Conservation (phyloP, 257 asterid species). For the Nemophila menziesii region DNA sequence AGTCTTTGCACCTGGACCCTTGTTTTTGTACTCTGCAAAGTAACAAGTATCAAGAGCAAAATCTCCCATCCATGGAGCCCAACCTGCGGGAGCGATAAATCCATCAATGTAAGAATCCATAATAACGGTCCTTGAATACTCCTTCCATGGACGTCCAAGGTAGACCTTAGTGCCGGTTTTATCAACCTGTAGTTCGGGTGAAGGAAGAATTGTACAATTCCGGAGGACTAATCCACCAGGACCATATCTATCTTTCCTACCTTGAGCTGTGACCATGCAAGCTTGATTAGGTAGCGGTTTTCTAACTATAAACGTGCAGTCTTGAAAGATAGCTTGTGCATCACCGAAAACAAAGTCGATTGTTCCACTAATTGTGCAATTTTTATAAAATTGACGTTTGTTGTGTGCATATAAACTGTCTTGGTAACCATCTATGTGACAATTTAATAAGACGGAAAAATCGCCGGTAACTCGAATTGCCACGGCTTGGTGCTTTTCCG, state of each 20-base stretch:
- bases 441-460: conserved; percentile 40
- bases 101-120: conserved; percentile 47
- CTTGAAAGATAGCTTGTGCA: conserved; percentile 50
- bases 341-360: conserved; percentile 75
- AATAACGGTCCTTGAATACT: conserved; percentile 50
- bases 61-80: conserved; percentile 60
- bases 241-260: conserved; percentile 42
- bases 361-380: conserved; percentile 57
- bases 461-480: conserved; percentile 71
- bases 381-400: conserved; percentile 57
- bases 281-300: conserved; percentile 45
- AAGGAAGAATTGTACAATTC: conserved; percentile 38
- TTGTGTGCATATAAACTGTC: conserved; percentile 66
- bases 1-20: conserved; percentile 20
- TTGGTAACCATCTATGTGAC: conserved; percentile 56
- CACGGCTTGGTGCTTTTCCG: conserved; percentile 52
- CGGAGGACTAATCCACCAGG: conserved; percentile 42
- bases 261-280: conserved; percentile 85
- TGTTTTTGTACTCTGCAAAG: conserved; percentile 61
- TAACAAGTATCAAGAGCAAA: conserved; percentile 36
- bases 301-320: conserved; percentile 42
- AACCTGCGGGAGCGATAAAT: conserved; percentile 50
- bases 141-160: conserved; percentile 83
- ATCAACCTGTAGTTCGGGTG: conserved; percentile 15
- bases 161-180: conserved; percentile 20